Conservation (phyloP, 257 asterid genomes). For the Rauvolfia tetraphylla region DNA sequence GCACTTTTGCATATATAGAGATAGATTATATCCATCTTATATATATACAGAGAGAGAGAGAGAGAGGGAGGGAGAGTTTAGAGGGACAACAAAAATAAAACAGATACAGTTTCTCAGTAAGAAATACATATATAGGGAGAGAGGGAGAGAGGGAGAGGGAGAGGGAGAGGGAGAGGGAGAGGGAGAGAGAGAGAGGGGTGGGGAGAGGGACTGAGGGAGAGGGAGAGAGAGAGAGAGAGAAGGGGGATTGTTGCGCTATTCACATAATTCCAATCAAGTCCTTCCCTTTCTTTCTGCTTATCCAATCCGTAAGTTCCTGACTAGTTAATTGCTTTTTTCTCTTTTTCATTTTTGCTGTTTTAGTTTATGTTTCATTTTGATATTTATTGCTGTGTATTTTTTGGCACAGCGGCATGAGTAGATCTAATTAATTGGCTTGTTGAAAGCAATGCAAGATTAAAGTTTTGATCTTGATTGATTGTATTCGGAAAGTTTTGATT, state of each 20-base stretch:
- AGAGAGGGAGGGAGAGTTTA: slow-evolving; percentile 12
- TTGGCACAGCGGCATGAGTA: slow-evolving; percentile 27
- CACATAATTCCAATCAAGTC: slow-evolving; percentile 37
- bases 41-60: slow-evolving; percentile 27
- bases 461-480: slow-evolving; percentile 28
- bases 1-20: slow-evolving; percentile 24
- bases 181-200: too few species aligned
- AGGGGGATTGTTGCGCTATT: slow-evolving; percentile 27
- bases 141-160: neutral
- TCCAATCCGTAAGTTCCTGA: slow-evolving; percentile 61
- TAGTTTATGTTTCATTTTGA: slow-evolving; percentile 14
- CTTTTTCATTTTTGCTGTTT: neutral
- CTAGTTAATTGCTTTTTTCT: neutral
- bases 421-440: slow-evolving; percentile 46
- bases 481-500: slow-evolving; percentile 23
- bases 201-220: neutral
- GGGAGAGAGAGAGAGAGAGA: slow-evolving; percentile 13
- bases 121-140: slow-evolving; percentile 19
- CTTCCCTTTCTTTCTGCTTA: slow-evolving; percentile 38
- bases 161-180: slow-evolving; percentile 27
- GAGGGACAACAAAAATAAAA: slow-evolving; percentile 13
- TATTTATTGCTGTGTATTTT: slow-evolving; percentile 7
- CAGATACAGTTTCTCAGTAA: neutral
- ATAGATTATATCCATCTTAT: neutral
- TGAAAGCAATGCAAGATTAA: slow-evolving; percentile 43